Evolutionary conservation across 768 basidiomycete species (phyloP).

Genomic region (Hortiboletus flavorubellus): DNA sequence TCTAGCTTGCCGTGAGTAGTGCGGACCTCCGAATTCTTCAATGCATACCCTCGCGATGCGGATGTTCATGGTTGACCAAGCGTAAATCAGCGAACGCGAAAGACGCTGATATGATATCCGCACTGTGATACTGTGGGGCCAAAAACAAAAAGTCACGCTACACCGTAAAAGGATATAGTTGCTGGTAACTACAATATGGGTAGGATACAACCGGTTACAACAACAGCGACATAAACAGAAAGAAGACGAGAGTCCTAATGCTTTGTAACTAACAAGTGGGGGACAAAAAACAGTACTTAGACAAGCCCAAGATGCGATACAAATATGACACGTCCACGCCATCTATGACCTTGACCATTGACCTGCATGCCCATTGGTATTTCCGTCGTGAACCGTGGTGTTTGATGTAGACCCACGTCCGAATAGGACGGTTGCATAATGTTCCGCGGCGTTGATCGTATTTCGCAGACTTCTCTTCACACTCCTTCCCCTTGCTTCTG

Average conservation of each 20-base stretch:
- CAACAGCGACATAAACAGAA: conserved; percentile 22
- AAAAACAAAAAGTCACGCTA: neutral
- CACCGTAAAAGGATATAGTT: conserved; percentile 14
- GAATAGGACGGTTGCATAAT: conserved; percentile 66
- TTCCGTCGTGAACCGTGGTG: conserved; percentile 20
- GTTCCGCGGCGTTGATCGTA: conserved; percentile 67
- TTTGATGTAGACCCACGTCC: conserved; percentile 43
- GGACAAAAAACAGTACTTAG: conserved; percentile 4
- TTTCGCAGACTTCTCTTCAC: conserved; percentile 65
- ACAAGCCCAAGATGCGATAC: conserved; percentile 8
- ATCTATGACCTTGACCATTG: conserved; percentile 27
- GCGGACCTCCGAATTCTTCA: neutral
- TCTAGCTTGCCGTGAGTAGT: conserved; percentile 41
- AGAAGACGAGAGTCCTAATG: conserved; percentile 13
- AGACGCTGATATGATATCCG: neutral
- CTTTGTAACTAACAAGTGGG: neutral
- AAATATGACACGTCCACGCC: neutral
- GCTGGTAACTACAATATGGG: conserved; percentile 17
- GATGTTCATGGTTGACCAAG: conserved; percentile 24
- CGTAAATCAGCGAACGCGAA: neutral
- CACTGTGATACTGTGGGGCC: neutral
- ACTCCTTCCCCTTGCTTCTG: conserved; percentile 52
- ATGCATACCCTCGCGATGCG: conserved; percentile 29
- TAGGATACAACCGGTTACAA: conserved; percentile 23
- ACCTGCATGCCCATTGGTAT: conserved; percentile 19